Evolutionary conservation across 306 rosid genomes (phyloP).

Genomic region (Malus asiatica): DNA sequence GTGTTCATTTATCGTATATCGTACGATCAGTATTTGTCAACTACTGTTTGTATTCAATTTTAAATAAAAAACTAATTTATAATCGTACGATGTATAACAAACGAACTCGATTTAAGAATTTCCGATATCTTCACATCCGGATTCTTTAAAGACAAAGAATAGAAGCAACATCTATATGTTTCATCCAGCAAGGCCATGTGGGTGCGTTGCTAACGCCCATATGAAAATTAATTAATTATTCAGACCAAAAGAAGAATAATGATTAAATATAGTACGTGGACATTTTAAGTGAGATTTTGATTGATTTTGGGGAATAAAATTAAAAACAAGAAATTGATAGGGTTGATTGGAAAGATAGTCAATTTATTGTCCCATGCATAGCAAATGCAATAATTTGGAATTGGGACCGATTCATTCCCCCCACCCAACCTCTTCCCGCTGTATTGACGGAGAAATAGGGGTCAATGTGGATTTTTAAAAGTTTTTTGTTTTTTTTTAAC

Average conservation of each 20-base stretch:
- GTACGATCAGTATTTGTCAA: no score
- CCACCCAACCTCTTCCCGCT: neutral
- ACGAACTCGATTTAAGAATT: no score
- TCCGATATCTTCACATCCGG: no score
- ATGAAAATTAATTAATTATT: neutral
- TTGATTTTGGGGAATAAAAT: neutral
- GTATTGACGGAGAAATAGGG: neutral
- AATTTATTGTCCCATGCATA: neutral
- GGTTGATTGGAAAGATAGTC: neutral
- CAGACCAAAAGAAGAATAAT: neutral
- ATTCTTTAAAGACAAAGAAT: neutral
- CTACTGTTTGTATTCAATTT: no score
- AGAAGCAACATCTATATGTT: conserved; percentile 13
- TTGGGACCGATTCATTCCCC: neutral
- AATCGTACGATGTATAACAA: no score
- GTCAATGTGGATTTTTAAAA: neutral
- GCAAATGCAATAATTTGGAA: neutral
- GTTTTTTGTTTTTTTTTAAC: no score
- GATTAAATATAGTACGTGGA: neutral
- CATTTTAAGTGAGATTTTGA: conserved; percentile 2
- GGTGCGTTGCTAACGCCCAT: conserved; percentile 1
- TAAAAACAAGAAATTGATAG: neutral
- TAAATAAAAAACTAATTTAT: no score
- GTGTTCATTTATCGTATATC: no score
- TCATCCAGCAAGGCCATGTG: conserved; percentile 54